Evolutionary conservation across 257 asterid species (phyloP), one percentile per base, ranked within the genome.

Genomic region (Galeopsis tetrahit): DNA sequence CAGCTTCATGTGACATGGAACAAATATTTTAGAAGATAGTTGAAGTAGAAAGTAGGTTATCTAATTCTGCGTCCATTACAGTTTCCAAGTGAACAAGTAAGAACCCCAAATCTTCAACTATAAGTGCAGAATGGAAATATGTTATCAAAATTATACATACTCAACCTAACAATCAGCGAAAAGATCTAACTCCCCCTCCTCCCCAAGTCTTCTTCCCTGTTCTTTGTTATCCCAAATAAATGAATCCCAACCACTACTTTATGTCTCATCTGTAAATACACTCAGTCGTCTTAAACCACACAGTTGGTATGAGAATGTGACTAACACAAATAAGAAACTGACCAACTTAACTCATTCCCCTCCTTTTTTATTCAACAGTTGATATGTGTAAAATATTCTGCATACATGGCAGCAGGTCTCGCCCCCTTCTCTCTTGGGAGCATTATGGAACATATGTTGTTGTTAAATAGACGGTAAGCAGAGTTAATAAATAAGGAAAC

Each of bases 1-100:
- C 97, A 71, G 96, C 99, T 94, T 79, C 85, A 84, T 49, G 61
- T 6, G 64, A 77, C 72, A 64, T 9, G 33, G 60, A 9, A 62
- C 17, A 17, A 52, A 15, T 14, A 48, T 63, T 21, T 32, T 21
- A 75, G 10, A 51, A 71, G 58, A 40, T 40, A 59, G 75, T 52
- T 52, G 28, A 53, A 42, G 69, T 21, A 66, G 34, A 68, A 68
- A 3, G 55, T 36, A n/a, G 51, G 40, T 6, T 35, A 6, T 59
- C 17, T 68, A 7, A 32, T 39, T 15, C 4, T 55, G 33, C 38
- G 59, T 21, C 6, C 14, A 34, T 28, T 59, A 6, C 28, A 60
- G 70, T 71, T 62, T 32, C 33, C 6, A 63, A 62, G 58, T 46
- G 38, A 70, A 51, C 9, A 15, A 61, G 48, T 39, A 51, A 60